These are phyloP conservation scores for Paecilomyces sp. DNA, from an alignment of 2,329 filamentous ascomycete species.

Conservation along the genomic window DNA sequence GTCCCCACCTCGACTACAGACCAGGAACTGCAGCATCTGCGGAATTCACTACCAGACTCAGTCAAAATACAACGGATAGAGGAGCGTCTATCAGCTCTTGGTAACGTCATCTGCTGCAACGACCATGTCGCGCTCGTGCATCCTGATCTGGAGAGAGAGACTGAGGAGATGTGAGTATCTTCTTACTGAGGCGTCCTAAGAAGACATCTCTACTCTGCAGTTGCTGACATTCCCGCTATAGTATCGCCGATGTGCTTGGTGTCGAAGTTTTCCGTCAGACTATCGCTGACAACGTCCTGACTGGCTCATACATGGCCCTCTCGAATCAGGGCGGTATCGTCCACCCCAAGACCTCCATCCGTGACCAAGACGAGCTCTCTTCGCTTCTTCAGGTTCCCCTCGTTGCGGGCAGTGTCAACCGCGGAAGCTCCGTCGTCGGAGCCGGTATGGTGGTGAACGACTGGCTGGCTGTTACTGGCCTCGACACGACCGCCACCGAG, in stretches of 20 bases:
- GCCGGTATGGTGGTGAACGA: slow-evolving; percentile 96
- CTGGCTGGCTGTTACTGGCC: slow-evolving; percentile 89
- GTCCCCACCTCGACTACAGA: slow-evolving; percentile 95
- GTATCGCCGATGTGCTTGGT: slow-evolving; percentile 74
- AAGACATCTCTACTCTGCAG: neutral
- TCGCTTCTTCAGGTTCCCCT: slow-evolving; percentile 91
- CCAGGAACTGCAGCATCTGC: slow-evolving; percentile 94
- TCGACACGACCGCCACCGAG: slow-evolving; percentile 96
- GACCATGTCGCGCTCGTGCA: slow-evolving; percentile 96
- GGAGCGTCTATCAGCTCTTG: slow-evolving; percentile 88
- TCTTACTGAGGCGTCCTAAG: neutral
- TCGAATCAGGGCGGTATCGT: slow-evolving; percentile 96
- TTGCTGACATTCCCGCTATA: slow-evolving; percentile 8
- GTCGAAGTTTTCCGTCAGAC: slow-evolving; percentile 68
- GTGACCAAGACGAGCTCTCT: slow-evolving; percentile 95
- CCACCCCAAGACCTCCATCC: slow-evolving; percentile 92
- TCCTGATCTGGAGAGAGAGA: slow-evolving; percentile 93
- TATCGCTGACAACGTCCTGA: slow-evolving; percentile 92
- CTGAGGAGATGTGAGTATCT: slow-evolving; percentile 69
- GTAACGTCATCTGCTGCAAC: slow-evolving; percentile 94
- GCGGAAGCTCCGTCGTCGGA: slow-evolving; percentile 89
- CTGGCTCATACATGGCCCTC: slow-evolving; percentile 92
- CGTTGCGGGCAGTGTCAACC: slow-evolving; percentile 88
- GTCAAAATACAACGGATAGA: slow-evolving; percentile 97
- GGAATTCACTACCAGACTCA: slow-evolving; percentile 84